These are phyloP conservation scores for Ophiorrhiza pumila DNA, from an alignment of 257 asterid species.

Conservation along the genomic window DNA sequence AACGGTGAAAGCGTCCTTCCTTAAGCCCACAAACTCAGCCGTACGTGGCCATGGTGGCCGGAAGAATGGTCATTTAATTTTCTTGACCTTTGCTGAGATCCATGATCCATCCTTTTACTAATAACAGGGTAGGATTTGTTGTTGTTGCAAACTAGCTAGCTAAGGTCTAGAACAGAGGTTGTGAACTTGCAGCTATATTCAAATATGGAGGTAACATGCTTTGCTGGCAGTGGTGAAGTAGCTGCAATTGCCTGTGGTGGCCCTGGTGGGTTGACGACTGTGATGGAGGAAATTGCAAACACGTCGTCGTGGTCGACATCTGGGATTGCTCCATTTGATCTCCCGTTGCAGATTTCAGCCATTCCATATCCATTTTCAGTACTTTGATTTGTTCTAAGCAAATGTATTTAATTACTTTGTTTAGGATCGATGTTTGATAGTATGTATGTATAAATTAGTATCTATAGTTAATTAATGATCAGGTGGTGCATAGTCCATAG, in stretches of 20 bases:
- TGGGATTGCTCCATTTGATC: neutral
- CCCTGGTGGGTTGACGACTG: neutral
- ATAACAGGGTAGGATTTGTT: neutral
- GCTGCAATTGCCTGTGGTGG: slow-evolving; percentile 8
- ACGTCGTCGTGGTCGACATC: too few species aligned
- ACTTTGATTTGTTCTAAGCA: slow-evolving; percentile 18
- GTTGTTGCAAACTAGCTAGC: neutral
- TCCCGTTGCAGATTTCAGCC: slow-evolving; percentile 20
- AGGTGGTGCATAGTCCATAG: too few species aligned
- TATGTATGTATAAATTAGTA: too few species aligned
- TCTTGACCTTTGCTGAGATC: too few species aligned
- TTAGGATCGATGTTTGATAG: neutral
- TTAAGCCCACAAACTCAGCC: neutral
- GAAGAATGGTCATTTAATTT: neutral
- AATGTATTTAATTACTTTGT: neutral
- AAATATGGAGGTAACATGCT: slow-evolving; percentile 3
- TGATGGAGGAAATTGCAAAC: slow-evolving; percentile 3
- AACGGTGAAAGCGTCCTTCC: neutral
- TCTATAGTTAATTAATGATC: too few species aligned
- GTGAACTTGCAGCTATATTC: slow-evolving; percentile 10
- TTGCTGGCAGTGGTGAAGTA: slow-evolving; percentile 10
- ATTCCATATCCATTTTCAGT: slow-evolving; percentile 15
- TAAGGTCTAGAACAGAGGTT: neutral
- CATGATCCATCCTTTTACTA: neutral
- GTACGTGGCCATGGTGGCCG: neutral